phyloP scores from a whole-genome alignment of 495 filamentous ascomycete species.

The Penicillium samsonianum region DNA sequence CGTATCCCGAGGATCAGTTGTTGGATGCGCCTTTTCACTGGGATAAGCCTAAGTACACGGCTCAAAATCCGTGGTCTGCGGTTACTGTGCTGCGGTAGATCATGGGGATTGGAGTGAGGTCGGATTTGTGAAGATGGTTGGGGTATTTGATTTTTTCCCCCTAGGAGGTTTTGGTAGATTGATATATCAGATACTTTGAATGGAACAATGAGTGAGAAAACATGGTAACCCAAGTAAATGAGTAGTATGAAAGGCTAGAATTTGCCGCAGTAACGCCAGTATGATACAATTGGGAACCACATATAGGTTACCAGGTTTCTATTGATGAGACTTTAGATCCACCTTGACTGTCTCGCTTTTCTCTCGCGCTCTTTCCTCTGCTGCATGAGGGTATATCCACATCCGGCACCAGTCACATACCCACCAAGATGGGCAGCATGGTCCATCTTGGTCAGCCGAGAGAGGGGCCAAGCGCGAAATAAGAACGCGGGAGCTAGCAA shows the following conservation, averaged over 20 bases:
- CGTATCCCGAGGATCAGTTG: background rate
- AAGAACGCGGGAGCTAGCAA: conserved; percentile 32
- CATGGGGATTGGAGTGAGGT: background rate
- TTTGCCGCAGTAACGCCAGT: conserved; percentile 3
- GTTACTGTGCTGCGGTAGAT: background rate
- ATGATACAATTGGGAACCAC: background rate
- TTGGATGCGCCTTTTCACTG: background rate
- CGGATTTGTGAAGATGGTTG: background rate
- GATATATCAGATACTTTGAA: background rate
- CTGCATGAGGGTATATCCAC: conserved; percentile 30
- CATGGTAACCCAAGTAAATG: background rate
- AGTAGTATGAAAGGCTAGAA: background rate
- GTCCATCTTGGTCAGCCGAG: conserved; percentile 51
- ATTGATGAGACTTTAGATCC: conserved; percentile 12
- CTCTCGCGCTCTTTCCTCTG: conserved; percentile 23
- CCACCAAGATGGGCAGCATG: conserved; percentile 75
- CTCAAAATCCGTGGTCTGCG: background rate
- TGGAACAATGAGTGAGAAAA: background rate
- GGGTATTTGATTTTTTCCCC: background rate
- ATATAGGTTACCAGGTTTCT: background rate
- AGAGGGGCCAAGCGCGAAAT: conserved; percentile 26
- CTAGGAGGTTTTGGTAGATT: background rate
- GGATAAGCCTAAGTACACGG: background rate
- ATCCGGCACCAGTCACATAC: conserved; percentile 51
- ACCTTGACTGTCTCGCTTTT: conserved; percentile 21